Conservation (phyloP, 2,329 filamentous ascomycete genomes). For the Dactylonectria macrodidyma region DNA sequence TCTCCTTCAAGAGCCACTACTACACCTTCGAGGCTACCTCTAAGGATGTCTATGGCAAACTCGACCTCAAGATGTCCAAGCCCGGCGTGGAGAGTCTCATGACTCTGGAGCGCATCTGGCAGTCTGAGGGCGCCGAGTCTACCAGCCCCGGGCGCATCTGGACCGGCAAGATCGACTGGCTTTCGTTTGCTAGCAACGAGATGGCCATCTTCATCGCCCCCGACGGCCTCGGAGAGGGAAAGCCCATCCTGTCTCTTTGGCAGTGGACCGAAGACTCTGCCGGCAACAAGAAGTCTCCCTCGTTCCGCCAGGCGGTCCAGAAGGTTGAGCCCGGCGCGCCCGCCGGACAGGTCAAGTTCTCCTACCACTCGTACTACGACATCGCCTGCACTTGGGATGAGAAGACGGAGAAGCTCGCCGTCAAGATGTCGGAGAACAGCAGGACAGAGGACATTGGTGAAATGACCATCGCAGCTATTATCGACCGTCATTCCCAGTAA, state of each 20-base stretch:
- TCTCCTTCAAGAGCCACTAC: constrained; percentile 22
- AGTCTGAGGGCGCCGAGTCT: constrained; percentile 25
- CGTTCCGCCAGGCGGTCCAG: constrained; percentile 17
- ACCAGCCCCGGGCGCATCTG: constrained; percentile 29
- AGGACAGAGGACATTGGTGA: constrained; percentile 19
- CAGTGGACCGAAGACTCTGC: constrained; percentile 32
- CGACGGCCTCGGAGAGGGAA: constrained; percentile 37
- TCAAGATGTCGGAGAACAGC: constrained; percentile 18
- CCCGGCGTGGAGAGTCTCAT: constrained; percentile 5
- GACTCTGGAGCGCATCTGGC: constrained; percentile 26
- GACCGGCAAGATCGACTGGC: constrained; percentile 43
- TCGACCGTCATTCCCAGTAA: constrained; percentile 36
- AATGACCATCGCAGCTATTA: constrained; percentile 18
- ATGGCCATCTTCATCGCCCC: constrained; percentile 39
- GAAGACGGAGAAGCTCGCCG: constrained; percentile 28
- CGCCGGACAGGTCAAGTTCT: constrained; percentile 26
- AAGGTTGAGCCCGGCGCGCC: background rate
- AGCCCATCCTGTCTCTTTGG: constrained; percentile 38
- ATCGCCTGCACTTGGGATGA: constrained; percentile 34
- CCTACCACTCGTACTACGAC: constrained; percentile 30
- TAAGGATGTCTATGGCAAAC: constrained; percentile 25
- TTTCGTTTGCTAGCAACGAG: constrained; percentile 29
- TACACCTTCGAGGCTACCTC: constrained; percentile 35
- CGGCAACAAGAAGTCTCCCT: constrained; percentile 21
- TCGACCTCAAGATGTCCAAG: constrained; percentile 35